phyloP scores from a whole-genome alignment of 2,329 filamentous ascomycete species.

The Colletotrichum limetticola region DNA sequence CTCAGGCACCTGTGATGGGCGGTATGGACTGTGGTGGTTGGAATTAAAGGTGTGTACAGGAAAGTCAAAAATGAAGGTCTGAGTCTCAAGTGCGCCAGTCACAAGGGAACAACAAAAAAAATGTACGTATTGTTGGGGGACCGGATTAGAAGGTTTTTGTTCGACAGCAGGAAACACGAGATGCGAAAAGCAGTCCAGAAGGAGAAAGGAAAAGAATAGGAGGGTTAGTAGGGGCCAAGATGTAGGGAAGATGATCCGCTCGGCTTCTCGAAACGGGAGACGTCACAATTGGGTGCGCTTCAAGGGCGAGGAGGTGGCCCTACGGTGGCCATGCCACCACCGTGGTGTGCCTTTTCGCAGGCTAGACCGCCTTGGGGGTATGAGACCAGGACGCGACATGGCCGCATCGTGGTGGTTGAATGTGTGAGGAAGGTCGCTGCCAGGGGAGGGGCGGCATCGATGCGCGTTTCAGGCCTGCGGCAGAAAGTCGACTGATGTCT shows the following conservation, averaged over 20 bases:
- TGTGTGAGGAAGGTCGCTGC: slow-evolving; percentile 4
- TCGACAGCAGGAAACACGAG: slow-evolving; percentile 25
- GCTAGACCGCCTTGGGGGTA: slow-evolving; percentile 27
- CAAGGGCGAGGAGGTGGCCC: slow-evolving; percentile 35
- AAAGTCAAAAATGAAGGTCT: slow-evolving; percentile 30
- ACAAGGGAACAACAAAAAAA: slow-evolving; percentile 35
- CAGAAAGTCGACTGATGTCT: slow-evolving; percentile 39
- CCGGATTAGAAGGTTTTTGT: slow-evolving; percentile 22
- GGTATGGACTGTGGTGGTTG: slow-evolving; percentile 19
- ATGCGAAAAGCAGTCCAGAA: slow-evolving; percentile 28
- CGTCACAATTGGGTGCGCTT: slow-evolving; percentile 39
- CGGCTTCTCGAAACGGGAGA: slow-evolving; percentile 41
- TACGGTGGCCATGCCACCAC: slow-evolving; percentile 28
- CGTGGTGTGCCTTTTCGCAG: slow-evolving; percentile 21
- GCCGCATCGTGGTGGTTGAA: slow-evolving; percentile 18
- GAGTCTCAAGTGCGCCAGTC: slow-evolving; percentile 36
- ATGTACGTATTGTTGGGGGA: slow-evolving; percentile 31
- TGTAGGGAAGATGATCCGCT: slow-evolving; percentile 28
- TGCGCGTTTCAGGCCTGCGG: slow-evolving; percentile 37
- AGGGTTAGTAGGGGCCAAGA: slow-evolving; percentile 14
- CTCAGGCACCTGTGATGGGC: slow-evolving; percentile 5
- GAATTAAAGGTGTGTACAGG: slow-evolving; percentile 23
- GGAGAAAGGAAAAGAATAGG: slow-evolving; percentile 15
- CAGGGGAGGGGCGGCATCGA: slow-evolving; percentile 23
- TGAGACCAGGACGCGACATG: slow-evolving; percentile 32